Percentiles rank a stretch among this genome's conserved stretches.
phyloP scores from a whole-genome alignment of 2,329 filamentous ascomycete species.

The Helotiales sp. region DNA sequence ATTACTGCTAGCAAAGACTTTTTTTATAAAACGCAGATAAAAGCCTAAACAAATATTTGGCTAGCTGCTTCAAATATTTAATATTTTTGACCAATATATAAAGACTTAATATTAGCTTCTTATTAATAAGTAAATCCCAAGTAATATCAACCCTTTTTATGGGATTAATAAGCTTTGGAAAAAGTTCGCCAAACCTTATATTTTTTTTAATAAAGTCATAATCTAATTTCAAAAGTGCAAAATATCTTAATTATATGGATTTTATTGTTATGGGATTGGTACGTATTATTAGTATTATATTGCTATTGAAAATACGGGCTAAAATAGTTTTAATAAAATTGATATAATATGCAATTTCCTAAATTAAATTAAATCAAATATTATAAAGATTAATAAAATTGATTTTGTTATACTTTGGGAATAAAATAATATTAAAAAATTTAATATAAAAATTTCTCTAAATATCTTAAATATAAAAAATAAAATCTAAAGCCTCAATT shows the following conservation, averaged over 20 bases:
- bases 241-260: constrained; percentile 22
- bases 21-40: neutral
- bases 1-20: neutral
- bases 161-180: constrained; percentile 17
- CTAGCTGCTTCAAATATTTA: constrained; percentile 46
- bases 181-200: constrained; percentile 14
- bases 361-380: constrained; percentile 8
- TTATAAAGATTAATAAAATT: neutral
- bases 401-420: constrained; percentile 16
- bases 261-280: constrained; percentile 17
- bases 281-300: constrained; percentile 15
- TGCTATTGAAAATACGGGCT: constrained; percentile 15
- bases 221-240: constrained; percentile 20
- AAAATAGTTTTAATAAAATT: constrained; percentile 4
- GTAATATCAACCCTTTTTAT: neutral
- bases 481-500: constrained; percentile 19
- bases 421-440: constrained; percentile 20
- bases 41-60: neutral
- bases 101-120: constrained; percentile 22
- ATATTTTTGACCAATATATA: constrained; percentile 25
- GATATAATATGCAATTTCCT: constrained; percentile 25
- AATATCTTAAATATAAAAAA: constrained; percentile 19
- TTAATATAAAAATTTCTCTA: constrained; percentile 17
- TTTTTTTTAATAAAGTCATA: constrained; percentile 19
- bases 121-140: constrained; percentile 9